These are phyloP conservation scores for Capsicum rhomboideum DNA, from an alignment of 257 asterid genomes.

Conservation along the genomic window DNA sequence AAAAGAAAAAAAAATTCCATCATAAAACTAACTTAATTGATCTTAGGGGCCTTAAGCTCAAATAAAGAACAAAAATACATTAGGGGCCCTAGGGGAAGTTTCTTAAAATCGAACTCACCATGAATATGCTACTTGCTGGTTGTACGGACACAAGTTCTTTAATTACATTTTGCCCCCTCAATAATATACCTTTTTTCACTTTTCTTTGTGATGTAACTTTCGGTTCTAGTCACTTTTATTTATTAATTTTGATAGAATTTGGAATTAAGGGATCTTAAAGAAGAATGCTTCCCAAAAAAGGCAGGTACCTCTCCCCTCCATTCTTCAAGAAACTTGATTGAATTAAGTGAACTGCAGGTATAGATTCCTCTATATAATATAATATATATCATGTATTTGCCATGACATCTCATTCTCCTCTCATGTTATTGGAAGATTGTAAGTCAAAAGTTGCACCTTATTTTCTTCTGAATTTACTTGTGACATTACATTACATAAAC, in stretches of 20 bases:
- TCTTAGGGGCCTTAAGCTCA: neutral
- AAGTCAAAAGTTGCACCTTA: slow-evolving; percentile 12
- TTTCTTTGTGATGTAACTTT: neutral
- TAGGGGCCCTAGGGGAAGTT: neutral
- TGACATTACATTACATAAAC: neutral
- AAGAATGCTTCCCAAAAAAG: neutral
- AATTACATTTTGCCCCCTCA: neutral
- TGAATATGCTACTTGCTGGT: slow-evolving; percentile 2
- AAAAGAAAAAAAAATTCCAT: neutral
- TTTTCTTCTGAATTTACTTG: neutral
- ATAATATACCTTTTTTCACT: neutral
- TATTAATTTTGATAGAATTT: neutral
- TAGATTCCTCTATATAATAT: slow-evolving; percentile 12
- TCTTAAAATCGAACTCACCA: neutral
- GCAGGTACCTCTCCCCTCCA: slow-evolving; percentile 2
- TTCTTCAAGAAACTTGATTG: neutral
- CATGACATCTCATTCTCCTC: slow-evolving; percentile 9
- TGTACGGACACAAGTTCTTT: neutral
- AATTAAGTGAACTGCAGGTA: slow-evolving; percentile 7
- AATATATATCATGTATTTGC: neutral
- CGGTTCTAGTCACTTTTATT: neutral
- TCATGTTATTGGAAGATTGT: slow-evolving; percentile 11
- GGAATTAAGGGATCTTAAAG: neutral
- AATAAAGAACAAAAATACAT: neutral
- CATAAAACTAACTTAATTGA: neutral